Conservation (phyloP, 225 moss, liverwort and hornwort species). For the Rhytidiadelphus loreus region DNA sequence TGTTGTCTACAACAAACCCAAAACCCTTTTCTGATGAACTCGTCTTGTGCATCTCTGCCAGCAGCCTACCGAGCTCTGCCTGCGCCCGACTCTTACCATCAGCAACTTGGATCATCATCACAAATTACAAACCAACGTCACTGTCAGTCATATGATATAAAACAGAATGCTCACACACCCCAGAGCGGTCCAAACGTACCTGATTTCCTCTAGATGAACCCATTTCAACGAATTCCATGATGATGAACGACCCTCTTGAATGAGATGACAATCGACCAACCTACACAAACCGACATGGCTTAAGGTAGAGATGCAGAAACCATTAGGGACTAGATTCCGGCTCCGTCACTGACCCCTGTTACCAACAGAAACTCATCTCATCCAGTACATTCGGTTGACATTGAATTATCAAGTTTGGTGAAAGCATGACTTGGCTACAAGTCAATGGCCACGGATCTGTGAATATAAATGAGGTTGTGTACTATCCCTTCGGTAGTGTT, state of each 20-base stretch:
- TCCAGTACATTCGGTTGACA: background rate
- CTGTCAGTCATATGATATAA: background rate
- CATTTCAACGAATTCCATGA: conserved; percentile 75
- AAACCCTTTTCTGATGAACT: conserved; percentile 66
- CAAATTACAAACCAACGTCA: background rate
- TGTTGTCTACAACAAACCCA: conserved; percentile 86
- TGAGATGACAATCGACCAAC: conserved; percentile 54
- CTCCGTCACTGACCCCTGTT: background rate
- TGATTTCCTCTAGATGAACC: conserved; percentile 65
- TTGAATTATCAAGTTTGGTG: background rate
- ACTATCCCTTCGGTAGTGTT: background rate
- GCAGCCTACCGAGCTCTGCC: conserved; percentile 74
- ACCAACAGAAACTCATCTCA: background rate
- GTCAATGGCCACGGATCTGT: background rate
- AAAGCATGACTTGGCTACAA: background rate
- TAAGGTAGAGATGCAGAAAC: background rate
- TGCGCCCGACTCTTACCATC: conserved; percentile 9
- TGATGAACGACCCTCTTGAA: conserved; percentile 81
- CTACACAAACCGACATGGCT: conserved; percentile 20
- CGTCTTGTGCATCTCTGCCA: conserved; percentile 82
- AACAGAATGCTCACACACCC: background rate
- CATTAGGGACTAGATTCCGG: background rate
- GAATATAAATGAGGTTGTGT: background rate
- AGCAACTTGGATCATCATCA: background rate
- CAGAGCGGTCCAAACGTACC: conserved; percentile 9